These are phyloP conservation scores for Aspergillus clavatus DNA, from an alignment of 2,329 filamentous ascomycete genomes.

Conservation along the genomic window DNA sequence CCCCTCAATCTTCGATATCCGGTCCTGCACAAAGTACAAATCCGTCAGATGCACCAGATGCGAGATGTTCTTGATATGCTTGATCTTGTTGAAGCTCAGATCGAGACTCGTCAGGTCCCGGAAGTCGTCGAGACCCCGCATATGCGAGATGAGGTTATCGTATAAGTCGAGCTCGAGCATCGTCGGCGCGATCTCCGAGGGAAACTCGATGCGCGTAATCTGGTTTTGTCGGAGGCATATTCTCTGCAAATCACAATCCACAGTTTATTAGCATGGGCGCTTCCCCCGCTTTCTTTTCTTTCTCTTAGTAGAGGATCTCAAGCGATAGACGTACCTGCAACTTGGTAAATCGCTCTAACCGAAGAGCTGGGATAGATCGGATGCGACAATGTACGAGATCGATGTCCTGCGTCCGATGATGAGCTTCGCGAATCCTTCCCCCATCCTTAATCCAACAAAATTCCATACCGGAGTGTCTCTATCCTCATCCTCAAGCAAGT, in stretches of 20 bases:
- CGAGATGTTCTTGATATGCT: constrained; percentile 86
- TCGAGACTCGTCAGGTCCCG: constrained; percentile 74
- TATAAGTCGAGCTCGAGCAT: constrained; percentile 88
- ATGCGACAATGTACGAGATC: constrained; percentile 86
- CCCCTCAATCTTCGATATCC: constrained; percentile 81
- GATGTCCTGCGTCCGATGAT: constrained; percentile 60
- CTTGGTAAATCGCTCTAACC: constrained; percentile 76
- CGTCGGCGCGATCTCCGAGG: constrained; percentile 59
- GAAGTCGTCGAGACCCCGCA: constrained; percentile 76
- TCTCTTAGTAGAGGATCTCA: neutral
- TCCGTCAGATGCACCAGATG: constrained; percentile 75
- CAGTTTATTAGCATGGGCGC: neutral
- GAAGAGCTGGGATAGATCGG: constrained; percentile 68
- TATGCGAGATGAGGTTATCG: constrained; percentile 87
- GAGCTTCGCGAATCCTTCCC: too few relatives aligned
- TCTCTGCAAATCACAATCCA: constrained; percentile 40
- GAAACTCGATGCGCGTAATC: constrained; percentile 74
- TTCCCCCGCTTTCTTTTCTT: too few relatives aligned
- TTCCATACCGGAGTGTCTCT: constrained; percentile 47
- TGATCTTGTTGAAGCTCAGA: constrained; percentile 98
- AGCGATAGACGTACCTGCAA: constrained; percentile 53
- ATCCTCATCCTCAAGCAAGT: constrained; percentile 57
- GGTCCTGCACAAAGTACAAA: constrained; percentile 91
- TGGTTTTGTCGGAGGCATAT: constrained; percentile 91
- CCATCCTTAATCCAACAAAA: too few relatives aligned